Base-by-base conservation (phyloP, 352 stramenopile species). In the Peronospora belbahrii region DNA sequence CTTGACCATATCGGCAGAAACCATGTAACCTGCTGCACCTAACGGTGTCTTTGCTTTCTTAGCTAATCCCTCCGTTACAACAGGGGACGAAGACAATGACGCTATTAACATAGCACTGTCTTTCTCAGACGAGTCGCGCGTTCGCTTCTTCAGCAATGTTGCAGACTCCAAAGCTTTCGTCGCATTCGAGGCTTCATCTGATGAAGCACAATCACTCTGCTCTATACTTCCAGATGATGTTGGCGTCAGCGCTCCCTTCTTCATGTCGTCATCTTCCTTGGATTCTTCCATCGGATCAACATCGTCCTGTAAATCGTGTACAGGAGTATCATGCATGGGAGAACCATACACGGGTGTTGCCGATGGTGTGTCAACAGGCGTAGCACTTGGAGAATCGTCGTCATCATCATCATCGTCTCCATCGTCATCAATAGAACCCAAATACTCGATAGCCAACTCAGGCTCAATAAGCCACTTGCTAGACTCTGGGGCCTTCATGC, bases 391-490 rank as follows among this genome's bases (percentile, higher is more conserved):
- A 22, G 74, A 87, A 23, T 88, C 73, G 1, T 90, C 79, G 11
- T 87, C 73, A 6, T 87, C 73, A 15, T 85, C 72, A 2, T 85
- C 74, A 4, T 87, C 76, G 5, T 79, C 65, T 13, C 52, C 68
- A 33, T 86, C 73, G 8, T 90, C 82, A 27, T 89, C 77, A 42
- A 94, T 77, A 7, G 77, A 88, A 4, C 82, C 82, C 2, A 94
- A 55, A 35, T 90, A 91, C 54, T 84, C 69, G 27, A 94, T 83
- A 19, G 62, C 50, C n/a, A 94, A 65, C 35, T 75, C 63, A 0
- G 82, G 82, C 20, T 91, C 77, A 40, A 90, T 66, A 4, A 94
- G 63, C 82, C 82, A 94, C 45, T 89, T 88, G 60, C 66, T 90
- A 13, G 70, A 56, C 53, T 91, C 79, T 8, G 70, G 74, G 14